phyloP scores from a whole-genome alignment of 2,329 filamentous ascomycete genomes.

The Fusarium veterinarium region DNA sequence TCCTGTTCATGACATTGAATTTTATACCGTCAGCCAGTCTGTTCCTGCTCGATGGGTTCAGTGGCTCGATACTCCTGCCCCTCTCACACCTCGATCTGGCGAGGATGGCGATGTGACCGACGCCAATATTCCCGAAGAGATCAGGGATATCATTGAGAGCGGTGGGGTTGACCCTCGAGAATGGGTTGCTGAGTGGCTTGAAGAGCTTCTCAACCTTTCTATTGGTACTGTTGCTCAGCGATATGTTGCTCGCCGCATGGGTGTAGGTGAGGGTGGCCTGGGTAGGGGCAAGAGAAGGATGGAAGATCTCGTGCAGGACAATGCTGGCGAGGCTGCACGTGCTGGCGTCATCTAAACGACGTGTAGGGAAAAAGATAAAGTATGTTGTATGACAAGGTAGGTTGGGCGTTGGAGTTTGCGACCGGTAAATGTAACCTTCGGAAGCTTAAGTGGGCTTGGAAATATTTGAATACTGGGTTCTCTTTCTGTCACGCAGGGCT shows the following conservation, averaged over 20 bases:
- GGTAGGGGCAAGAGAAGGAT: constrained; percentile 71
- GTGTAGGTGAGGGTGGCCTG: constrained; percentile 83
- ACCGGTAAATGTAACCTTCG: constrained; percentile 32
- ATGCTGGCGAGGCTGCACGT: constrained; percentile 68
- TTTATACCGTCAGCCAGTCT: constrained; percentile 83
- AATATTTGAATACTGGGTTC: constrained; percentile 32
- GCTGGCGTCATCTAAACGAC: constrained; percentile 63
- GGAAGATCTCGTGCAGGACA: constrained; percentile 66
- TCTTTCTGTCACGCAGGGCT: constrained; percentile 17
- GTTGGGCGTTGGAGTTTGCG: constrained; percentile 42
- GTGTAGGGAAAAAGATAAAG: constrained; percentile 6
- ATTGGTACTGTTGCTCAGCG: constrained; percentile 91
- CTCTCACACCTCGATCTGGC: constrained; percentile 64
- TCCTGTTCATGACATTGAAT: constrained; percentile 90
- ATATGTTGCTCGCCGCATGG: constrained; percentile 95
- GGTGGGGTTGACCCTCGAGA: constrained; percentile 89
- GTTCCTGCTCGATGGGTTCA: constrained; percentile 87
- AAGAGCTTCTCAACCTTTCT: constrained; percentile 82
- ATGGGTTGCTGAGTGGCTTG: constrained; percentile 98
- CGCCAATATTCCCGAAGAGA: constrained; percentile 76
- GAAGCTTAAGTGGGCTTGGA: constrained; percentile 23
- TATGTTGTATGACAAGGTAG: constrained; percentile 30
- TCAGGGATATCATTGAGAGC: constrained; percentile 82
- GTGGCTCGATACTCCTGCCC: constrained; percentile 86
- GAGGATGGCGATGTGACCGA: constrained; percentile 57